A percentile compares a stretch with the other conserved stretches of the same genome.
Evolutionary conservation across 2,329 filamentous ascomycete species (phyloP).

Genomic region (Pyrenophora teres): DNA sequence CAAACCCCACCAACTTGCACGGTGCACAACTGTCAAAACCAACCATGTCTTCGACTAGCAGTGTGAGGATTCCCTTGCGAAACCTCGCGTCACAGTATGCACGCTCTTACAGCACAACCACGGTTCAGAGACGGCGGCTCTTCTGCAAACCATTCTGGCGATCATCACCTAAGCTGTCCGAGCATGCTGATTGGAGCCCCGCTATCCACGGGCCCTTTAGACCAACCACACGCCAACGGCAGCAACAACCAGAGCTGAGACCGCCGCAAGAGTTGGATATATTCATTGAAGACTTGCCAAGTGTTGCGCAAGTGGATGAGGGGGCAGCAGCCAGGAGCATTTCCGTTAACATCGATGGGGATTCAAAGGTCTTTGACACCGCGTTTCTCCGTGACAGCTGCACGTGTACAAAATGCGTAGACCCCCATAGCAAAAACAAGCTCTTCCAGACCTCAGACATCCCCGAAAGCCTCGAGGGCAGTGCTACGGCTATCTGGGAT

Average conservation of each 20-base stretch:
- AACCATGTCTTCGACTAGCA: constrained; percentile 38
- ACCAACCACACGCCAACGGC: constrained; percentile 22
- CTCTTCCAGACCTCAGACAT: constrained; percentile 69
- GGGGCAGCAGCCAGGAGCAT: constrained; percentile 35
- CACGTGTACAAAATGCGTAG: constrained; percentile 60
- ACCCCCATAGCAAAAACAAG: constrained; percentile 66
- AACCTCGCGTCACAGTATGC: not conserved
- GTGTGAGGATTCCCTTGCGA: constrained; percentile 18
- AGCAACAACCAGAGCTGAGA: constrained; percentile 21
- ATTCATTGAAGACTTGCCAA: constrained; percentile 5
- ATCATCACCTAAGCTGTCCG: constrained; percentile 20
- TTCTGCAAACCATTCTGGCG: constrained; percentile 27
- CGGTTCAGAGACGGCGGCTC: constrained; percentile 14
- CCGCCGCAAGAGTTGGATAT: constrained; percentile 18
- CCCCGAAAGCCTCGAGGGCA: constrained; percentile 49
- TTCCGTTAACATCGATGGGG: constrained; percentile 41
- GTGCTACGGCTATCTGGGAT: constrained; percentile 41
- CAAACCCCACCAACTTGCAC: constrained; percentile 16
- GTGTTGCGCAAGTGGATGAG: constrained; percentile 28
- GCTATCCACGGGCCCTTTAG: constrained; percentile 26
- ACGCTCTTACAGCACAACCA: not conserved
- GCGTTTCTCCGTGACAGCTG: constrained; percentile 62
- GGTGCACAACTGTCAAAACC: constrained; percentile 12
- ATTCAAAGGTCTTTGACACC: constrained; percentile 37
- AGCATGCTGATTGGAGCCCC: constrained; percentile 27